phyloP scores from a whole-genome alignment of 495 filamentous ascomycete genomes.

The Penicillium dipodomyicola region DNA sequence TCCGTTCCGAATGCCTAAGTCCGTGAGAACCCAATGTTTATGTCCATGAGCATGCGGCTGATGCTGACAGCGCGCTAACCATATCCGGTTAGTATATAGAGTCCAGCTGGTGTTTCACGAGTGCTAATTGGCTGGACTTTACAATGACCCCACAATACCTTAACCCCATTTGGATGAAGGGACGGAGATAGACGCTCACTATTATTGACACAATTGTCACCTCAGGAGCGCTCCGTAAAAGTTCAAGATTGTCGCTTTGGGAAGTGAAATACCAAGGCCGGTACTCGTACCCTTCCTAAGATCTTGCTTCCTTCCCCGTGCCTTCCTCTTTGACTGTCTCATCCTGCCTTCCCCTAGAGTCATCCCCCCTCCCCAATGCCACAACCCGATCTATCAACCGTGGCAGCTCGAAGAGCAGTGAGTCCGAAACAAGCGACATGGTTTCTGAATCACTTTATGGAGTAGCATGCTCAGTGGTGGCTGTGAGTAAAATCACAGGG shows the following conservation, averaged over 20 bases:
- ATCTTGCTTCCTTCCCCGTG: too few relatives aligned
- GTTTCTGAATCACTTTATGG: neutral
- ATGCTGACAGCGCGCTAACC: neutral
- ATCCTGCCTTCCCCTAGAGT: too few relatives aligned
- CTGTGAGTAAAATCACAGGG: too few relatives aligned
- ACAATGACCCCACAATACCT: too few relatives aligned
- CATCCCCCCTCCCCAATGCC: too few relatives aligned
- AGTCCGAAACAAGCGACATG: neutral
- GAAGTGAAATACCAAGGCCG: too few relatives aligned
- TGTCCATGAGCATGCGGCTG: neutral
- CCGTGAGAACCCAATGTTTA: neutral
- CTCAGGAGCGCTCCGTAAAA: too few relatives aligned
- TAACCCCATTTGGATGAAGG: neutral
- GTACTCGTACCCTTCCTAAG: too few relatives aligned
- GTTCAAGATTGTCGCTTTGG: too few relatives aligned
- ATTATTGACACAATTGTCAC: too few relatives aligned
- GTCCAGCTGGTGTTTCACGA: neutral
- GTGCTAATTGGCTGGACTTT: neutral
- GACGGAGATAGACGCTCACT: neutral
- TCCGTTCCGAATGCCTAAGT: neutral
- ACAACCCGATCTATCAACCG: too few relatives aligned
- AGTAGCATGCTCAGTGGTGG: neutral
- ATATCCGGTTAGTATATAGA: neutral
- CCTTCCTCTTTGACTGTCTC: too few relatives aligned
- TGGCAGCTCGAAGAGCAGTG: neutral